Evolutionary conservation across 768 basidiomycete genomes (phyloP).

Genomic region (Mycena vulgaris): DNA sequence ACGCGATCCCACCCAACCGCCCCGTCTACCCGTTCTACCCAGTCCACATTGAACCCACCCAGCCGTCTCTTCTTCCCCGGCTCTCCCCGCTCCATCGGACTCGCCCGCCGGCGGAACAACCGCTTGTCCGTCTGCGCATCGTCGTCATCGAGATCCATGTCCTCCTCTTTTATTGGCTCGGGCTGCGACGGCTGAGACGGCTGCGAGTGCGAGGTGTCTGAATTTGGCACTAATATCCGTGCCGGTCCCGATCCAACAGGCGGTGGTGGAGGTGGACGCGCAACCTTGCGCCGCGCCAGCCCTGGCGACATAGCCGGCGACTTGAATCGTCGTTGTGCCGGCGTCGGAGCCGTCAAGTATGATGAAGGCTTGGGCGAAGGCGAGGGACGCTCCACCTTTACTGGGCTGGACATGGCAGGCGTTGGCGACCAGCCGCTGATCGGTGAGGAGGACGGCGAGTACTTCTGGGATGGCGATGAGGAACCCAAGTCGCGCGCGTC

Average conservation of each 20-base stretch:
- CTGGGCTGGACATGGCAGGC: constrained; percentile 7
- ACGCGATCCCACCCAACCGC: constrained; percentile 26
- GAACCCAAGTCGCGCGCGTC: constrained; percentile 33
- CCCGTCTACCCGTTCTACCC: too few relatives aligned
- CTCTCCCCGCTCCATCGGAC: background rate
- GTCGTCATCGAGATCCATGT: constrained; percentile 27
- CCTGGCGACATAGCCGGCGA: constrained; percentile 36
- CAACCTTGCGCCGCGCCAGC: constrained; percentile 61
- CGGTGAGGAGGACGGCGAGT: constrained; percentile 24
- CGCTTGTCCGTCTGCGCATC: constrained; percentile 24
- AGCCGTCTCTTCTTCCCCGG: constrained; percentile 17
- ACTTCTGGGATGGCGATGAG: constrained; percentile 34
- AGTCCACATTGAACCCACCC: constrained; percentile 5
- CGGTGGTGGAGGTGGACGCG: constrained; percentile 56
- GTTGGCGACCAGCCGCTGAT: constrained; percentile 28
- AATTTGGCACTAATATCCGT: constrained; percentile 69
- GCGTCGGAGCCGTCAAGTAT: constrained; percentile 50
- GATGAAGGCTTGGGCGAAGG: constrained; percentile 35
- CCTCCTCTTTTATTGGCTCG: background rate
- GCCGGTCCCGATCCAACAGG: constrained; percentile 51
- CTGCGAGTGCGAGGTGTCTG: constrained; percentile 58
- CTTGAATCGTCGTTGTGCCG: constrained; percentile 46
- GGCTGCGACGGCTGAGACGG: constrained; percentile 24
- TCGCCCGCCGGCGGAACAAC: constrained; percentile 15
- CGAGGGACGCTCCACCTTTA: background rate